These are phyloP conservation scores for Aspergillus sp. DNA, from an alignment of 2,329 filamentous ascomycete species.

Conservation along the genomic window DNA sequence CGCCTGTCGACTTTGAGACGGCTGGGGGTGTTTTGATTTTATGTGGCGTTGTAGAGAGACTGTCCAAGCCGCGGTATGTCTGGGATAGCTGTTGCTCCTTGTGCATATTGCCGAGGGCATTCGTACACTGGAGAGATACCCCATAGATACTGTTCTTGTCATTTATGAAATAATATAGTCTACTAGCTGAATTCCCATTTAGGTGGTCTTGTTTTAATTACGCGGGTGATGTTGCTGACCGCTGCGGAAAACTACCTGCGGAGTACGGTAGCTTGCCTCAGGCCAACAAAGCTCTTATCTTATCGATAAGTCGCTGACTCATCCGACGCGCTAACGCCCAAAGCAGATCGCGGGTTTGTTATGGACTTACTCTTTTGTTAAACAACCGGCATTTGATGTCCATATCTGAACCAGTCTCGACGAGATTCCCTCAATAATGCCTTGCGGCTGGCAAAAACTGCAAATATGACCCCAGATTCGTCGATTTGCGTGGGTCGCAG, in stretches of 20 bases:
- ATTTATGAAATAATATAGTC: not conserved
- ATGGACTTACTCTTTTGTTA: slow-evolving; percentile 1
- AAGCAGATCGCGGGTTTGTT: not conserved
- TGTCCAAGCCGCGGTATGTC: not conserved
- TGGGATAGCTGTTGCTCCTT: not conserved
- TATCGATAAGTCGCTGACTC: slow-evolving; percentile 14
- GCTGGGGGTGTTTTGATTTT: not conserved
- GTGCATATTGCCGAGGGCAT: slow-evolving; percentile 5
- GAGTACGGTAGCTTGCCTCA: not conserved
- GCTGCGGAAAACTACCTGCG: too few species aligned
- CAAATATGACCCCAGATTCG: slow-evolving; percentile 8
- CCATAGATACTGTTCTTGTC: slow-evolving; percentile 10
- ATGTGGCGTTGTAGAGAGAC: not conserved
- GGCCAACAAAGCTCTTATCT: slow-evolving; percentile 8
- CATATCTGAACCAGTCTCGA: not conserved
- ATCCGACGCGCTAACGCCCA: not conserved
- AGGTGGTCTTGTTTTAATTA: not conserved
- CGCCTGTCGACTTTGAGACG: not conserved
- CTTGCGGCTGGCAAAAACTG: not conserved
- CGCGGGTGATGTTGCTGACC: too few species aligned
- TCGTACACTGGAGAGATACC: slow-evolving; percentile 11
- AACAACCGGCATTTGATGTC: not conserved
- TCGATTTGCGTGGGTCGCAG: slow-evolving; percentile 26
- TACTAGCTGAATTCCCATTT: not conserved
- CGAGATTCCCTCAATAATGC: not conserved